These are phyloP conservation scores for Aspergillus nanangensis DNA, from an alignment of 495 filamentous ascomycete genomes.

Conservation along the genomic window DNA sequence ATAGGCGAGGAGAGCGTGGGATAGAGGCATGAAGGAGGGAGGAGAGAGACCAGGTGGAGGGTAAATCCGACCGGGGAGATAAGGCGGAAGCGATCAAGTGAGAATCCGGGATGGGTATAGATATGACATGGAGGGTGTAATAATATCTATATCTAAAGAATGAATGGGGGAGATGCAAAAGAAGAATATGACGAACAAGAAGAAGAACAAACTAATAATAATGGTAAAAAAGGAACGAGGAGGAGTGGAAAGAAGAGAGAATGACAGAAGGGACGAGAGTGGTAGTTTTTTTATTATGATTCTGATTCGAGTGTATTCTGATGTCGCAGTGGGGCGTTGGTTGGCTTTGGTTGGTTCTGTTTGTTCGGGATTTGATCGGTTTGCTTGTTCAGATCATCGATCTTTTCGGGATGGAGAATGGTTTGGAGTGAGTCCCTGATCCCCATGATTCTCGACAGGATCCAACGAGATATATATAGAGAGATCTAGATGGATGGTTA, in stretches of 20 bases:
- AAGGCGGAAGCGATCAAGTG: background rate
- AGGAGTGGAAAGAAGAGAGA: constrained; percentile 1
- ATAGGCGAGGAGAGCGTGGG: constrained; percentile 6
- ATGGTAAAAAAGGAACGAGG: background rate
- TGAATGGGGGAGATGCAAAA: background rate
- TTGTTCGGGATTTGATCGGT: background rate
- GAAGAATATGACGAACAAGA: background rate
- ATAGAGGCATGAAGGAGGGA: constrained; percentile 23
- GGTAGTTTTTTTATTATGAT: too few species aligned
- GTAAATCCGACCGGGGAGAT: constrained; percentile 4
- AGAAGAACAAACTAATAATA: background rate
- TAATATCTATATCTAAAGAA: background rate
- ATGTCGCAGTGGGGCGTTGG: constrained; percentile 1
- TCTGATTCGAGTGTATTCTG: too few species aligned
- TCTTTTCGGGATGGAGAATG: too few species aligned
- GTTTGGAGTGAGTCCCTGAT: too few species aligned
- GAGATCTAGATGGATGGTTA: too few species aligned
- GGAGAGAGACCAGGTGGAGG: background rate
- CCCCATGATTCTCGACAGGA: background rate
- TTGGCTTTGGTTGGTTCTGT: background rate
- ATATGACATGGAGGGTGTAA: too few species aligned
- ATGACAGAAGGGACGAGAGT: background rate
- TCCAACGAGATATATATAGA: too few species aligned
- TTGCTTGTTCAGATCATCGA: background rate
- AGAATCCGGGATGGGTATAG: background rate